Percentiles rank a stretch among this genome's conserved stretches.
Evolutionary conservation across 2,329 filamentous ascomycete genomes (phyloP).

Genomic region (Aspergillus viridinutans): DNA sequence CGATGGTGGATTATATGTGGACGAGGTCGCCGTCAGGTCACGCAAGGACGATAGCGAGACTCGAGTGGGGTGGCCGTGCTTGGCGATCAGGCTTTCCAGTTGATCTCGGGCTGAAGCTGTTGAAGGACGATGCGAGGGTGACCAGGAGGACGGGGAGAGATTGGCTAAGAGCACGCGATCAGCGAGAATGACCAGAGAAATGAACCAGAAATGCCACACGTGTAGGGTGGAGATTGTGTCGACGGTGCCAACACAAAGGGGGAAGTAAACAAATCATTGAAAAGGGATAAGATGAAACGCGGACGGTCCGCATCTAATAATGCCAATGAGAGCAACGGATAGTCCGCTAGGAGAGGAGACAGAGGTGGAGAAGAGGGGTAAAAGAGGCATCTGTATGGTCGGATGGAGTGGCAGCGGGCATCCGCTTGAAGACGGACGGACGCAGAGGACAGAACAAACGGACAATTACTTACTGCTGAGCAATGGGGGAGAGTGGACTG

Average conservation of each 20-base stretch:
- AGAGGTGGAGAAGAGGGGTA: background rate
- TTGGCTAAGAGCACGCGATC: constrained; percentile 24
- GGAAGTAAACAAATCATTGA: constrained; percentile 3
- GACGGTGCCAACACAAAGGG: constrained; percentile 8
- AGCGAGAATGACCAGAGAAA: constrained; percentile 20
- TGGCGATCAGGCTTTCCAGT: constrained; percentile 34
- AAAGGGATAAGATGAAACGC: constrained; percentile 3
- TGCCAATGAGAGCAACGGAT: constrained; percentile 1
- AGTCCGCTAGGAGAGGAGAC: constrained; percentile 1
- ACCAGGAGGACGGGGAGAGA: constrained; percentile 18
- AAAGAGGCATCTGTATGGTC: background rate
- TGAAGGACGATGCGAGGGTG: constrained; percentile 24
- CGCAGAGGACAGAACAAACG: background rate
- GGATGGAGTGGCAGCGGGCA: background rate
- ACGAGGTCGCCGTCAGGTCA: constrained; percentile 35
- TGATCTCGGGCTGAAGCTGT: constrained; percentile 27
- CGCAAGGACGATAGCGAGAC: constrained; percentile 36
- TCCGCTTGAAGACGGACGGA: background rate
- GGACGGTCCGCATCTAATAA: background rate
- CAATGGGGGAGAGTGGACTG: constrained; percentile 16
- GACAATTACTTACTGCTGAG: constrained; percentile 13
- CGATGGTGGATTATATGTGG: constrained; percentile 33
- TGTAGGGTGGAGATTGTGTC: constrained; percentile 21
- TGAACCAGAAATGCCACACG: constrained; percentile 25
- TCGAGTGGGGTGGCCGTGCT: constrained; percentile 37